Base-by-base conservation (phyloP, 768 basidiomycete genomes). In the Lyophyllum semitale region DNA sequence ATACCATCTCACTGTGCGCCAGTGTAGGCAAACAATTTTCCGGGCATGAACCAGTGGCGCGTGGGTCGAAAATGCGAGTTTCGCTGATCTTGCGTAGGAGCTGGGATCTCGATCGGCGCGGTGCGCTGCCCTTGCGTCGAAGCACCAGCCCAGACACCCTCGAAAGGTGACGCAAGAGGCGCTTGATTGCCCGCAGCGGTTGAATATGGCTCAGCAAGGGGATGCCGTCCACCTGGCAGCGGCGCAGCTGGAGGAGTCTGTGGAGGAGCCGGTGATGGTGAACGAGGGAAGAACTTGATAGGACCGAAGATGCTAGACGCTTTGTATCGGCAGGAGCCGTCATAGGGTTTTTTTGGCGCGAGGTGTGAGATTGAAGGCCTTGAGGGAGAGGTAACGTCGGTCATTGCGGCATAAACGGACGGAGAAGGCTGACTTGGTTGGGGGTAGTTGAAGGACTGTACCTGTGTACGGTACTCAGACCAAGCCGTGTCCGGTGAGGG, bases 31-130 rank as follows among this genome's bases (percentile, higher is more conserved):
- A 82, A 80, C 59, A 84, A 64, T 68, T 78, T 77, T 66, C 77
- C 77, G 26, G 81, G 75, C 51, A 77, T 77, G 66, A 84, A 83
- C 83, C 83, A 84, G 59, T 76, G 71, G 33, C 79, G 76, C 62
- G 76, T 73, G 54, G 78, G 68, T 54, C 78, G 73, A 61, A 66
- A 30, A 51, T 62, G 53, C 48, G 61, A 40, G 60, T 52, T 20
- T 41, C 68, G 53, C 44, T 56, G 62, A 53, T 62, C 59, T 59
- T 69, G 68, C 67, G 42, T 64, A 66, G 60, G 69, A 66, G 60
- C 61, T 66, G 60, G 58, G 44, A 53, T 62, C 66, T 59, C 48
- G 60, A 59, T 43, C 60, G 62, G 48, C 58, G 59, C 32, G 51
- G 52, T 33, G 48, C 58, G 49, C 35, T 54, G 45, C 58, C 55